Percentiles rank a stretch among this genome's conserved stretches.
Evolutionary conservation across 805 yeast species (phyloP).

Genomic region (Yarrowia porcina): DNA sequence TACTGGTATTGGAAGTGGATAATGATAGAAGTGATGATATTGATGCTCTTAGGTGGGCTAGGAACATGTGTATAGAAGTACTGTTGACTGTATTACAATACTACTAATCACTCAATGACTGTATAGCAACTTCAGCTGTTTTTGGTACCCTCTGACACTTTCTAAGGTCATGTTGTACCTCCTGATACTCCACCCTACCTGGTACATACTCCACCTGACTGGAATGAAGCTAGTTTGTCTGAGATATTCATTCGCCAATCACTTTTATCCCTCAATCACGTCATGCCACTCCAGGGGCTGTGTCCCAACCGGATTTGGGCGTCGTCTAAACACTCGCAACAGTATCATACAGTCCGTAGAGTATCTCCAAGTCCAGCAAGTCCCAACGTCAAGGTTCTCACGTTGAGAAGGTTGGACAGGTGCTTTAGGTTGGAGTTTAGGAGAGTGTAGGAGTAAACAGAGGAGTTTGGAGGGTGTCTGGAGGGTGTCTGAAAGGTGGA

Average conservation of each 20-base stretch:
- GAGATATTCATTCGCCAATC: neutral
- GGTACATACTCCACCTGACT: too few species aligned
- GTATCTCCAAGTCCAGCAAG: conserved; percentile 15
- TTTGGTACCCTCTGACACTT: too few species aligned
- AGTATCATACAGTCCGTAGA: neutral
- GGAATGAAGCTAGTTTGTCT: neutral
- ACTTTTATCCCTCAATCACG: neutral
- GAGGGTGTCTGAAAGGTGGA: neutral
- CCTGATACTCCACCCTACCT: too few species aligned
- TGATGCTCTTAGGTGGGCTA: too few species aligned
- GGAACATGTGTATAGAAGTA: too few species aligned
- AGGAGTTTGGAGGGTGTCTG: neutral
- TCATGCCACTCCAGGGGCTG: neutral
- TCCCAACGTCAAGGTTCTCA: neutral
- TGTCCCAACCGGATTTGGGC: neutral
- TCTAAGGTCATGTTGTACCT: too few species aligned
- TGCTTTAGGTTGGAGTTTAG: conserved; percentile 7
- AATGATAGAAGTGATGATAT: too few species aligned
- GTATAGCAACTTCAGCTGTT: too few species aligned
- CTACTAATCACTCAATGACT: too few species aligned
- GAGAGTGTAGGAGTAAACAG: neutral
- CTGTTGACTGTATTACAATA: too few species aligned
- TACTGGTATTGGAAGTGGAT: too few species aligned
- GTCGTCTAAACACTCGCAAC: neutral
- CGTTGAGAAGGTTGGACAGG: neutral